Evolutionary conservation across 139 green algal species (phyloP).

Genomic region (Prasinococcaceae sp.): DNA sequence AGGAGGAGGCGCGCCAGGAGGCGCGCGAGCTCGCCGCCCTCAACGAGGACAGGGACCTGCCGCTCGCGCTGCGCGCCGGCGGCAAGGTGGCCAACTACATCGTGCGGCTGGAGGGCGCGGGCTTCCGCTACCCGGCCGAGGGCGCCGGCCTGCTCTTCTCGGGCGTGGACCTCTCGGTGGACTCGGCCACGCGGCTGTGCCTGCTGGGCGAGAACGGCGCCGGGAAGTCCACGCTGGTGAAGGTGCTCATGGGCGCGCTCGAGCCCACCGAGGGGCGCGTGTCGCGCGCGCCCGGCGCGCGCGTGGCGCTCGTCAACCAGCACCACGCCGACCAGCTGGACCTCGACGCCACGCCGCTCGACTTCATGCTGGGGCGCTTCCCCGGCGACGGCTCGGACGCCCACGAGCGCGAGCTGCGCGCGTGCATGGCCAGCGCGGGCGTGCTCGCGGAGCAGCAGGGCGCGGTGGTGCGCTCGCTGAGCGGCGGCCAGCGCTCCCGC

Average conservation of each 20-base stretch:
- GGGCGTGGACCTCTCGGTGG: conserved; percentile 15
- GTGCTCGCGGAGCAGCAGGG: conserved; percentile 8
- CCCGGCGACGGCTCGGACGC: conserved; percentile 10
- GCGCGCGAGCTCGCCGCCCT: conserved; percentile 11
- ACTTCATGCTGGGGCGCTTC: conserved; percentile 19
- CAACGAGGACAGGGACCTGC: conserved; percentile 18
- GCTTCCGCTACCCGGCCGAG: conserved; percentile 8
- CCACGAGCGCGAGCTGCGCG: conserved; percentile 16
- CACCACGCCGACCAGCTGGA: conserved; percentile 23
- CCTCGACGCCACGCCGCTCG: conserved; percentile 14
- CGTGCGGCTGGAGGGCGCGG: conserved; percentile 1
- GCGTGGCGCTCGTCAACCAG: conserved; percentile 20
- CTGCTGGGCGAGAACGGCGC: conserved; percentile 20
- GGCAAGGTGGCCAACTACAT: conserved; percentile 6
- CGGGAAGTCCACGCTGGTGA: conserved; percentile 22
- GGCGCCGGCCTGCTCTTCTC: not conserved
- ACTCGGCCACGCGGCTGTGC: conserved; percentile 4
- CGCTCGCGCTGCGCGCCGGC: conserved; percentile 5
- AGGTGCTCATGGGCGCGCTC: conserved; percentile 11
- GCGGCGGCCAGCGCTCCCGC: conserved; percentile 18
- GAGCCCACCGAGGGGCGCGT: conserved; percentile 6
- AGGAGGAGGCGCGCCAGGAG: conserved; percentile 15
- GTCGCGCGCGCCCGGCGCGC: not conserved
- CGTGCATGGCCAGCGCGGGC: conserved; percentile 14
- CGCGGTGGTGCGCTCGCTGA: not conserved